Conservation (phyloP, 257 asterid species). For the Echites panduratus region DNA sequence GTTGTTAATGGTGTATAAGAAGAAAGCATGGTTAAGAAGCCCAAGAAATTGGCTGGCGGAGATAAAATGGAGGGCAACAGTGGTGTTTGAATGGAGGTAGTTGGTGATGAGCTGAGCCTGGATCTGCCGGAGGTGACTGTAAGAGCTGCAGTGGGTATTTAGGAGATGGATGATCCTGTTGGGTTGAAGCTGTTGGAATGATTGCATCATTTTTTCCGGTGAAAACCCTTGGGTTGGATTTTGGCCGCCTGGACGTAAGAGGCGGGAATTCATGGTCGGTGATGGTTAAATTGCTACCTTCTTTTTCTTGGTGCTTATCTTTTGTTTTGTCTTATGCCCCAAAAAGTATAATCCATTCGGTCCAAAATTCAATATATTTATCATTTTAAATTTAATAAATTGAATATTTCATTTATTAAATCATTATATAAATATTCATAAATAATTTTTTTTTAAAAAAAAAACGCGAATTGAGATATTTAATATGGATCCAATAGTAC, state of each 20-base stretch:
- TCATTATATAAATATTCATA: too few relatives aligned
- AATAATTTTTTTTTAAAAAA: too few relatives aligned
- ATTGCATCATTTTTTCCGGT: background rate
- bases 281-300: background rate
- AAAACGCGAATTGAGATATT: too few relatives aligned
- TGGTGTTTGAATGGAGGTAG: slow-evolving; percentile 43
- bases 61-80: slow-evolving; percentile 47
- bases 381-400: too few relatives aligned
- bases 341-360: too few relatives aligned
- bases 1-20: slow-evolving; percentile 41
- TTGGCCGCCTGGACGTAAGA: background rate
- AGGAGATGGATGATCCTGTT: slow-evolving; percentile 27
- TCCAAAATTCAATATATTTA: too few relatives aligned
- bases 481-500: too few relatives aligned
- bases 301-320: too few relatives aligned
- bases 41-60: slow-evolving; percentile 37
- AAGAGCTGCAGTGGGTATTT: slow-evolving; percentile 20
- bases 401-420: too few relatives aligned
- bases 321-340: too few relatives aligned
- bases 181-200: slow-evolving; percentile 1
- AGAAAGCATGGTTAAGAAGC: slow-evolving; percentile 48
- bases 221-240: background rate
- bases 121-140: slow-evolving; percentile 45
- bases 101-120: slow-evolving; percentile 48
- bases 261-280: background rate